These are phyloP conservation scores for Herpetomonas samuelpessoai DNA, from an alignment of 208 protist species.

Conservation along the genomic window DNA sequence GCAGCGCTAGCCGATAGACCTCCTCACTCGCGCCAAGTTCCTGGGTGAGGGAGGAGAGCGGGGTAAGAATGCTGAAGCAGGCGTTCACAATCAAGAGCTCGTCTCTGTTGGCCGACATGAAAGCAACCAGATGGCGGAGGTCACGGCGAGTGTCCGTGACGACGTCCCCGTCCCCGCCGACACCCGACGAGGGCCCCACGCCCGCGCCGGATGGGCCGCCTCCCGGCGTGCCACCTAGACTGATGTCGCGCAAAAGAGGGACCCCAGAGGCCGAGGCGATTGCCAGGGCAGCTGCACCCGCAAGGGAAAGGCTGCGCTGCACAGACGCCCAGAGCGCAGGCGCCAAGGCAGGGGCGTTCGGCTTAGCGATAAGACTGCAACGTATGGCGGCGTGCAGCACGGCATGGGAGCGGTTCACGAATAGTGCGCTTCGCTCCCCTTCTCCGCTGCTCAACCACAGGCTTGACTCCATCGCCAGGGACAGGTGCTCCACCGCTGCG, in stretches of 20 bases:
- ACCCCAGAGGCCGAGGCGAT: slow-evolving; percentile 15
- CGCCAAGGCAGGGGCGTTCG: slow-evolving; percentile 2
- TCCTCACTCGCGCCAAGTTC: neutral
- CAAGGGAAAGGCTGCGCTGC: slow-evolving; percentile 22
- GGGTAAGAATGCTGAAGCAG: slow-evolving; percentile 7
- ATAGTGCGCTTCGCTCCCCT: slow-evolving; percentile 25
- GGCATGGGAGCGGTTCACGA: slow-evolving; percentile 23
- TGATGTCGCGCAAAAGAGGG: slow-evolving; percentile 13
- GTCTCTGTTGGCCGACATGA: slow-evolving; percentile 20
- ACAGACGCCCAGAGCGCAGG: slow-evolving; percentile 13
- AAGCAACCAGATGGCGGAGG: slow-evolving; percentile 24
- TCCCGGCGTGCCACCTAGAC: slow-evolving; percentile 10
- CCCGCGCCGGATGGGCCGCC: slow-evolving; percentile 4
- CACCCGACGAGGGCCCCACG: neutral
- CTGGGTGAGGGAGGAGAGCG: neutral
- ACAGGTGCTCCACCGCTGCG: slow-evolving; percentile 36
- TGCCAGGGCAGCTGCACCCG: slow-evolving; percentile 21
- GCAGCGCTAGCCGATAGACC: neutral
- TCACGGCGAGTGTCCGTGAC: slow-evolving; percentile 8
- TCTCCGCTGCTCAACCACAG: slow-evolving; percentile 43
- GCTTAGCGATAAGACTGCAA: slow-evolving; percentile 17
- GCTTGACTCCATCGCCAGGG: slow-evolving; percentile 36
- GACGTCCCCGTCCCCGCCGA: slow-evolving; percentile 5
- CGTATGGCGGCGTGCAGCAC: slow-evolving; percentile 30
- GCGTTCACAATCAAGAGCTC: slow-evolving; percentile 18